phyloP scores from a whole-genome alignment of 2,329 filamentous ascomycete species.

The Ceratocystis ficicola region DNA sequence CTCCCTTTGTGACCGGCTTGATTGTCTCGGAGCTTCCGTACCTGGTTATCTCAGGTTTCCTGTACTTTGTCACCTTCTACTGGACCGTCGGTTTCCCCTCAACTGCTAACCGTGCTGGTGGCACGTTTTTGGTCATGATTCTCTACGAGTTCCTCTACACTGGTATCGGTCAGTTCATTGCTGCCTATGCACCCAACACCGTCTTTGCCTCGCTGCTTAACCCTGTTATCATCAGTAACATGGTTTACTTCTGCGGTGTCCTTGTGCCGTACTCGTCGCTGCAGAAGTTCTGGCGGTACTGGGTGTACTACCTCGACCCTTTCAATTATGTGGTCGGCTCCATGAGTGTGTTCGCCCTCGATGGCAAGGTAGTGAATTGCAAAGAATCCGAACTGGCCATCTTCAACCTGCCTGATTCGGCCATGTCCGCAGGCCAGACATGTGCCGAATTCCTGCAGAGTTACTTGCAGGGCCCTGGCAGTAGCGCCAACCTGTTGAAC shows the following conservation, averaged over 20 bases:
- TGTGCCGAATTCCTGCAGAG: slow-evolving; percentile 45
- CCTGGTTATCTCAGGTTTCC: slow-evolving; percentile 48
- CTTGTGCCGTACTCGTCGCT: slow-evolving; percentile 54
- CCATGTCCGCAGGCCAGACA: slow-evolving; percentile 31
- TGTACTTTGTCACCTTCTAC: slow-evolving; percentile 51
- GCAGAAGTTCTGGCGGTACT: slow-evolving; percentile 54
- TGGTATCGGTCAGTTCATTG: slow-evolving; percentile 50
- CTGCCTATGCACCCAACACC: slow-evolving; percentile 49
- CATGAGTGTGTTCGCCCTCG: slow-evolving; percentile 42
- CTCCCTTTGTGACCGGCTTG: slow-evolving; percentile 53
- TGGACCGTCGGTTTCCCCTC: slow-evolving; percentile 40
- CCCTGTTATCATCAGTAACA: slow-evolving; percentile 42
- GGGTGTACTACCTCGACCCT: slow-evolving; percentile 51
- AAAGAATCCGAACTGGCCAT: slow-evolving; percentile 37
- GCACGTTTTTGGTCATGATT: slow-evolving; percentile 43
- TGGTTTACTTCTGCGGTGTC: slow-evolving; percentile 63
- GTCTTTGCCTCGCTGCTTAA: slow-evolving; percentile 48
- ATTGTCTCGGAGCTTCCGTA: slow-evolving; percentile 62
- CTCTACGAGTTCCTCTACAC: slow-evolving; percentile 50
- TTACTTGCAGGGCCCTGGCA: slow-evolving; percentile 40
- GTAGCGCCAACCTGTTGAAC: slow-evolving; percentile 43
- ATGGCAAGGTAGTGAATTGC: slow-evolving; percentile 38
- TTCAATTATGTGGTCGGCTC: slow-evolving; percentile 50
- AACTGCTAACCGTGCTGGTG: slow-evolving; percentile 37
- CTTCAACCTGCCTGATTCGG: slow-evolving; percentile 37